Evolutionary conservation across 306 rosid genomes (phyloP).

Genomic region (Elaeagnus macrophylla): DNA sequence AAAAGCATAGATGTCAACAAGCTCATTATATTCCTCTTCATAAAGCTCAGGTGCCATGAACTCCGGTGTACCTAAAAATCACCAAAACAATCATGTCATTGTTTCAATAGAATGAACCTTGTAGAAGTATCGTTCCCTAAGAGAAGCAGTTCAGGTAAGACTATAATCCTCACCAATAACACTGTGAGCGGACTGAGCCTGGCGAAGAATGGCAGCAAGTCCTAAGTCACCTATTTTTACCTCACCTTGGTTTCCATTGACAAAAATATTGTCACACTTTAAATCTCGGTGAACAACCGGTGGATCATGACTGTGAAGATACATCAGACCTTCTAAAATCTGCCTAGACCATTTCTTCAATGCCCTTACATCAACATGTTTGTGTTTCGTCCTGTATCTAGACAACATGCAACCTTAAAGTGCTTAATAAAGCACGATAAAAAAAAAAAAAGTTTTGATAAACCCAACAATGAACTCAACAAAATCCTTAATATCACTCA

Average conservation of each 20-base stretch:
- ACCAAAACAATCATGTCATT: constrained; percentile 13
- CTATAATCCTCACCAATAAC: constrained; percentile 61
- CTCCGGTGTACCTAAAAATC: constrained; percentile 76
- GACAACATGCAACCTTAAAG: constrained; percentile 12
- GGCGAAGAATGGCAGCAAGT: constrained; percentile 86
- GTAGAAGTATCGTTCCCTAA: neutral
- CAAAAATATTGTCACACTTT: constrained; percentile 96
- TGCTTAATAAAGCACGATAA: constrained; percentile 2
- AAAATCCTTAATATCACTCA: constrained; percentile 29
- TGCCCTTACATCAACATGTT: constrained; percentile 94
- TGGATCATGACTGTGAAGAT: constrained; percentile 91
- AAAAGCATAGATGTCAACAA: constrained; percentile 93
- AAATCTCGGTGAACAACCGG: constrained; percentile 93
- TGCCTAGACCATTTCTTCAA: constrained; percentile 98
- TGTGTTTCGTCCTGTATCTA: constrained; percentile 90
- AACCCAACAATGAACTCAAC: neutral
- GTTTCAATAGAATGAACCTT: constrained; percentile 11
- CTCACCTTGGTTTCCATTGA: constrained; percentile 97
- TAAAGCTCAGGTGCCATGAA: constrained; percentile 99
- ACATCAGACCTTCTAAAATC: constrained; percentile 86
- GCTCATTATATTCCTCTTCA: constrained; percentile 94
- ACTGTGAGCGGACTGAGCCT: constrained; percentile 90
- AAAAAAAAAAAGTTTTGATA: constrained; percentile 3
- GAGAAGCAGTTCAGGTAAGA: constrained; percentile 11
- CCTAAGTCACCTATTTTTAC: constrained; percentile 97